These are phyloP conservation scores for Linanthus parryae DNA, from an alignment of 148 eudicot species.

Conservation along the genomic window DNA sequence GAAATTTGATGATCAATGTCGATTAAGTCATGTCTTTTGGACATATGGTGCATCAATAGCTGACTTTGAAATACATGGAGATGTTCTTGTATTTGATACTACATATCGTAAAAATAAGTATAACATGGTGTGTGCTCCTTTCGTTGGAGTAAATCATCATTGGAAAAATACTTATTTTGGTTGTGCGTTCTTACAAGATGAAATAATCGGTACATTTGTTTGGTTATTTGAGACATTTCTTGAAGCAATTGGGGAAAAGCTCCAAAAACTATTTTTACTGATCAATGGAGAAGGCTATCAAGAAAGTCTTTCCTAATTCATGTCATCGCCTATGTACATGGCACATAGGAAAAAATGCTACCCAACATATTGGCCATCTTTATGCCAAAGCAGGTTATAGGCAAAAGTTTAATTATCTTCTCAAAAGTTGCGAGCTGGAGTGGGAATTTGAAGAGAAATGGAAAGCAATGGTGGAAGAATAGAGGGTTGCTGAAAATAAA, in stretches of 20 bases:
- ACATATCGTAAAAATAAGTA: slow-evolving; percentile 1
- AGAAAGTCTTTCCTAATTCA: neutral
- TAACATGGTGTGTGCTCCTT: slow-evolving; percentile 1
- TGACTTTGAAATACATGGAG: neutral
- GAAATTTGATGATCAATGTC: neutral
- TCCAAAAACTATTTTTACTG: slow-evolving; percentile 1
- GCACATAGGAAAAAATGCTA: neutral
- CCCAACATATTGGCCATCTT: neutral
- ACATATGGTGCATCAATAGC: neutral
- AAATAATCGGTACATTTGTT: neutral
- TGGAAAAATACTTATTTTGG: neutral
- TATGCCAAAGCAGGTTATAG: neutral
- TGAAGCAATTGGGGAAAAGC: neutral
- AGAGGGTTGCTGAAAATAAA: neutral
- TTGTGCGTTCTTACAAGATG: neutral
- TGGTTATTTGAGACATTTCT: neutral
- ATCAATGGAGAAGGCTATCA: neutral
- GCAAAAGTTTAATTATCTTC: neutral
- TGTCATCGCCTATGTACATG: neutral
- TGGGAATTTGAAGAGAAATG: neutral
- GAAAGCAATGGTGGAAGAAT: neutral
- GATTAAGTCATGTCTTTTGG: neutral
- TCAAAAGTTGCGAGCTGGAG: neutral
- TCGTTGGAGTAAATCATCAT: slow-evolving; percentile 9
- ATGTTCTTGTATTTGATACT: neutral